Conservation (phyloP, 2,329 filamentous ascomycete species). For the Incumbomyces delicatus region DNA sequence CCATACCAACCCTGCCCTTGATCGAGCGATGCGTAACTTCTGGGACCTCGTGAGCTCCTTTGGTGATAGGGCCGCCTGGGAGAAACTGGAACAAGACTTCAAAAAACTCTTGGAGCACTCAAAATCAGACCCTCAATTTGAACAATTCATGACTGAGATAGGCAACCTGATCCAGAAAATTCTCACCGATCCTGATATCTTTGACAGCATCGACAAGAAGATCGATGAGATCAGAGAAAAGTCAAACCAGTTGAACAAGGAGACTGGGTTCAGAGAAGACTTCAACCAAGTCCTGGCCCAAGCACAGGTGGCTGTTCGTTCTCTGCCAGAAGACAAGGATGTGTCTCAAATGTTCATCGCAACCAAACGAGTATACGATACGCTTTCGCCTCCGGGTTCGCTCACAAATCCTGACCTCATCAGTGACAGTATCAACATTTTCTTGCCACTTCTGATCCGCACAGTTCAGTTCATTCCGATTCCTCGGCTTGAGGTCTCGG, state of each 20-base stretch:
- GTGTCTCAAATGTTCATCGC: slow-evolving; percentile 60
- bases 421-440: slow-evolving; percentile 66
- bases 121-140: slow-evolving; percentile 70
- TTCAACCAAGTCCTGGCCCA: slow-evolving; percentile 63
- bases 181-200: slow-evolving; percentile 76
- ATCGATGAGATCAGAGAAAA: slow-evolving; percentile 50
- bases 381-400: slow-evolving; percentile 57
- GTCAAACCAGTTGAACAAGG: slow-evolving; percentile 48
- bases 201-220: slow-evolving; percentile 62
- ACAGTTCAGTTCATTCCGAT: slow-evolving; percentile 81
- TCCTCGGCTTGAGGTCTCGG: slow-evolving; percentile 76
- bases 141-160: slow-evolving; percentile 63
- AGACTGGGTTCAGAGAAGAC: slow-evolving; percentile 61
- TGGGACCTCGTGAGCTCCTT: slow-evolving; percentile 75
- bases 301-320: slow-evolving; percentile 55
- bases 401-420: slow-evolving; percentile 62
- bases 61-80: slow-evolving; percentile 64
- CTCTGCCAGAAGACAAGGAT: slow-evolving; percentile 62
- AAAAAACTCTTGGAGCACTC: slow-evolving; percentile 63
- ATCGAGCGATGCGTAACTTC: slow-evolving; percentile 66
- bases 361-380: slow-evolving; percentile 55
- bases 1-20: slow-evolving; percentile 62
- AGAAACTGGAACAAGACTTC: slow-evolving; percentile 59
- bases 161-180: slow-evolving; percentile 69
- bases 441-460: slow-evolving; percentile 67